These are phyloP conservation scores for Diutina rugosa DNA, from an alignment of 1,139 yeast genomes.

Conservation along the genomic window DNA sequence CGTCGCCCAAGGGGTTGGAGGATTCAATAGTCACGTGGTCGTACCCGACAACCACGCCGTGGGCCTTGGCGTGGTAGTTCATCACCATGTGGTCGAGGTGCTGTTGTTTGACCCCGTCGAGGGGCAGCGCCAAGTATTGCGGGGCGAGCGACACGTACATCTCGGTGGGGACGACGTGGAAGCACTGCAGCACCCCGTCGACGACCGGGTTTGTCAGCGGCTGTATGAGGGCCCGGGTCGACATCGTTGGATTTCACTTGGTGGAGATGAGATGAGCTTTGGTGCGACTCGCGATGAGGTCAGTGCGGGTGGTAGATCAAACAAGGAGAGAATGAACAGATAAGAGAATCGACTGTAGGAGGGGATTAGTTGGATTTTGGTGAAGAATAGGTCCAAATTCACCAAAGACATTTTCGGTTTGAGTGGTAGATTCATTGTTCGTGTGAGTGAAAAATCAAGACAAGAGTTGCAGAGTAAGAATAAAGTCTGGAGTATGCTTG, in stretches of 20 bases:
- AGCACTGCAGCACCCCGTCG: constrained; percentile 46
- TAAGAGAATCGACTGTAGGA: too few relatives aligned
- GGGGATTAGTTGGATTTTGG: neutral
- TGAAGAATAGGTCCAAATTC: neutral
- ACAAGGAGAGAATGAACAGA: neutral
- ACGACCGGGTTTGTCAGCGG: constrained; percentile 2
- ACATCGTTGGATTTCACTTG: neutral
- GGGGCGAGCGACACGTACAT: constrained; percentile 86
- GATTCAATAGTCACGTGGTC: constrained; percentile 37
- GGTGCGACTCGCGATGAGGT: neutral
- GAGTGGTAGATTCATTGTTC: too few relatives aligned
- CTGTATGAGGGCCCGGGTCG: neutral
- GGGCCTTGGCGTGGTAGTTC: constrained; percentile 61
- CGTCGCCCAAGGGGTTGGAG: constrained; percentile 20
- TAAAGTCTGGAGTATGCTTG: too few relatives aligned
- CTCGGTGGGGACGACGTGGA: constrained; percentile 47
- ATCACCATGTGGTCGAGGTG: constrained; percentile 83
- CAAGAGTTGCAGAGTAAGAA: too few relatives aligned
- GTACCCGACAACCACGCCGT: constrained; percentile 79
- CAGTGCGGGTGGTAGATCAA: neutral
- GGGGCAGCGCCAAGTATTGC: constrained; percentile 49
- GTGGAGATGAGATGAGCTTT: neutral
- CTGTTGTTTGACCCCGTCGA: constrained; percentile 70
- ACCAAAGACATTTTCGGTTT: too few relatives aligned
- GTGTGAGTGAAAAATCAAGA: too few relatives aligned